Evolutionary conservation across 1,284 basidiomycete species (phyloP), one percentile per base, ranked within the genome.

Genomic region (Tranzscheliella williamsii): DNA sequence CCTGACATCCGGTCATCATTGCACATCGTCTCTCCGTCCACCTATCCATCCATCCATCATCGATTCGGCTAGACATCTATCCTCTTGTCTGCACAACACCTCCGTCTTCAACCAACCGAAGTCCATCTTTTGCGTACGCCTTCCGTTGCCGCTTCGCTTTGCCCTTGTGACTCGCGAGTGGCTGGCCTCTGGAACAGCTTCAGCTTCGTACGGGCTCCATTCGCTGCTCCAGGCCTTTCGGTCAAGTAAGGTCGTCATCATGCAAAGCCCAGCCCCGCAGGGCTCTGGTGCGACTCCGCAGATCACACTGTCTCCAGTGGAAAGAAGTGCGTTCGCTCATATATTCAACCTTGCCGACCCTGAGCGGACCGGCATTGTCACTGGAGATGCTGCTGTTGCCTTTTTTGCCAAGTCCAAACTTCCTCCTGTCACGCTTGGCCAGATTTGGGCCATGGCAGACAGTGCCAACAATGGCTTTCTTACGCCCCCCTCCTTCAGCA

Each of bases 361-460:
- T 3, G 44, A 58, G 26, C 49, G 63, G 17, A 66, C 62, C 15
- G 73, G 75, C 23, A 62, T 77, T 38, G 58, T 77, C 22, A 70
- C 68, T 6, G 75, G 73, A 9, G 66, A 72, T 43, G 61, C 71
- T 13, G 75, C 75, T 22, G 75, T 77, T 29, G 42, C 60, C 32
- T 77, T 77, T 54, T 77, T 77, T 36, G 68, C 67, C 40, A 67
- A 69, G 16, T 72, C 72, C 24, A 65, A 63, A 31, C 67, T 74
- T 9, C 65, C 75, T 8, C 68, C 64, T 13, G 40, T 72, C 5
- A 42, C 50, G 20, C 86, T 98, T 50, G 91, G 92, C 32, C 89
- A 95, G 81, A 87, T 99, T 68, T 99, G 95, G 94, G 84, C 83
- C 43, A 80, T 97, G 53, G 87, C 92, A 31, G 95, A 99, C 81